Evolutionary conservation across 257 asterid species (phyloP).

Genomic region (Solanum pennellii): DNA sequence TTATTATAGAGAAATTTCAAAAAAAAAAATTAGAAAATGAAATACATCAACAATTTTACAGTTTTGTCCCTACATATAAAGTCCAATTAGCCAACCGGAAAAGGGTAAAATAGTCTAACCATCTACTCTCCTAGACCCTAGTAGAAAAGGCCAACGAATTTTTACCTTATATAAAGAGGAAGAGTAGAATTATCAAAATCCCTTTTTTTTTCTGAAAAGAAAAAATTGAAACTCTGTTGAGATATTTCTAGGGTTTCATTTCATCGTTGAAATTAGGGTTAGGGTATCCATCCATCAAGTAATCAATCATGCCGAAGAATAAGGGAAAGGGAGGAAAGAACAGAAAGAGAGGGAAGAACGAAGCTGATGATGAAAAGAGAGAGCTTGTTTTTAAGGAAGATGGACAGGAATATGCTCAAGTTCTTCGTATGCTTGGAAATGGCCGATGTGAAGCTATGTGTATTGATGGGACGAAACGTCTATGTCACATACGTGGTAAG

Average conservation of each 20-base stretch:
- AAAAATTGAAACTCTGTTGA: background rate
- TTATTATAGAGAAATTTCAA: background rate
- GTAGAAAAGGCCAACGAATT: background rate
- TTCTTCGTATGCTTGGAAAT: constrained; percentile 79
- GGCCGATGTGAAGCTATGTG: constrained; percentile 91
- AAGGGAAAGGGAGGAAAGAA: constrained; percentile 91
- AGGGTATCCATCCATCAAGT: background rate
- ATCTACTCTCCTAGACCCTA: background rate
- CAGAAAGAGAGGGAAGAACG: constrained; percentile 94
- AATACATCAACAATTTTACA: background rate
- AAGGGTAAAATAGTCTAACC: background rate
- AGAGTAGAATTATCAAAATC: background rate
- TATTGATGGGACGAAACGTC: constrained; percentile 75
- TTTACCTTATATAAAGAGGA: background rate
- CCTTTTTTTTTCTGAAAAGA: no score
- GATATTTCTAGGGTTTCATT: background rate
- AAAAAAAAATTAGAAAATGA: background rate
- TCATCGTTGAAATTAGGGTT: background rate
- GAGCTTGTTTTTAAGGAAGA: constrained; percentile 93
- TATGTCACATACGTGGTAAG: constrained; percentile 92
- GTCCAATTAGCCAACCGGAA: background rate
- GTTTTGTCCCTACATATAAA: background rate
- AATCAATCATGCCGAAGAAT: constrained; percentile 1
- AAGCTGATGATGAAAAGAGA: constrained; percentile 89
- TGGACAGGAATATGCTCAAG: constrained; percentile 97